A percentile compares a stretch with the other conserved stretches of the same genome.
Conservation (phyloP, 208 protist genomes). For the Jaenimonas drosophilae region DNA sequence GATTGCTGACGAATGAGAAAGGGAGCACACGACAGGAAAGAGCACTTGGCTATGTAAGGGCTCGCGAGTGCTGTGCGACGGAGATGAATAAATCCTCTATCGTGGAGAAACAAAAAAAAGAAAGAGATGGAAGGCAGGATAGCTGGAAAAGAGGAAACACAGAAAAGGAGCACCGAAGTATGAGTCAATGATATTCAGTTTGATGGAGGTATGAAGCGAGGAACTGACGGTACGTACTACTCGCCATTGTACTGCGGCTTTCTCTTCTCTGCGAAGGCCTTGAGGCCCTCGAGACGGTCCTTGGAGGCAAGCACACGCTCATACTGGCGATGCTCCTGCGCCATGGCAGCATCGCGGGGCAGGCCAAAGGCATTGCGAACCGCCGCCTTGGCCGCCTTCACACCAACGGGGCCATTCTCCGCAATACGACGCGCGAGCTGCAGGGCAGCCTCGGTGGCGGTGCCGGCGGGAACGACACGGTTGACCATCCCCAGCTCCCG, state of each 20-base stretch:
- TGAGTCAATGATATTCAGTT: background rate
- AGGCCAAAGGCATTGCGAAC: conserved; percentile 53
- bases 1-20: no score
- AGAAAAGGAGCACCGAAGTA: background rate
- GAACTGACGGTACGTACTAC: no score
- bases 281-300: conserved; percentile 85
- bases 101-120: conserved; percentile 2
- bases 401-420: conserved; percentile 72
- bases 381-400: conserved; percentile 76
- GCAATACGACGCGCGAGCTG: conserved; percentile 38
- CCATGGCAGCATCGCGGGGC: conserved; percentile 48
- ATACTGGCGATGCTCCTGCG: conserved; percentile 66
- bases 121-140: conserved; percentile 3
- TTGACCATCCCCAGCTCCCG: conserved; percentile 68
- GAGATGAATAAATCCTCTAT: no score
- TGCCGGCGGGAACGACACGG: conserved; percentile 33
- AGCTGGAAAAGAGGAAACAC: background rate
- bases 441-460: conserved; percentile 17
- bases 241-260: conserved; percentile 77
- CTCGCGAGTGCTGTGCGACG: no score
- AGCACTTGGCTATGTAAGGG: no score
- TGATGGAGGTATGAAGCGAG: no score
- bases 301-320: conserved; percentile 77
- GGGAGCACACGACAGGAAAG: no score
- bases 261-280: conserved; percentile 88